Base-by-base conservation (phyloP, 352 stramenopile species). In the Globisporangium acanthophoron region DNA sequence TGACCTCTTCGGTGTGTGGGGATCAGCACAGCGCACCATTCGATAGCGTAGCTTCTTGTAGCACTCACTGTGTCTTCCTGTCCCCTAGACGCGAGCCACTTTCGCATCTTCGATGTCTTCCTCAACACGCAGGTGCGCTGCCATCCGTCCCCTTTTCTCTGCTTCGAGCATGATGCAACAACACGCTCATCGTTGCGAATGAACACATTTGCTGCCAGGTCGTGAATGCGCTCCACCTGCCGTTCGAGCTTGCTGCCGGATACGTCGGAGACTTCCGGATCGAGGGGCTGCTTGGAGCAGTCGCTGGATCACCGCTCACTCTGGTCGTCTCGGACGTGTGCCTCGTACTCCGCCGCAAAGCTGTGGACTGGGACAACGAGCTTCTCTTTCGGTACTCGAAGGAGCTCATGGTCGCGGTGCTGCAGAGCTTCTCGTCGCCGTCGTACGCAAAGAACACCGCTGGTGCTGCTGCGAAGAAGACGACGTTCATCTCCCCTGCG, bases 231-330 rank as follows among this genome's bases (percentile, higher is more conserved):
- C 61, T 90, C 31, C 74, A 88, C 37, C 58, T 88, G 29, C 82
- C 82, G 29, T 87, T 90, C 37, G 71, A 87, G 54, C 54, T 92
- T 61, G 67, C 76, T 24, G 80, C 69, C 9, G 78, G 72, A 1
- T 90, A 90, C 66, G 61, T 92, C 50, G 76, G 78, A n/a, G 66
- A 90, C 43, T 58, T 85, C 54, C 80, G 76, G 37, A 58, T 90
- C 37, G 78, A 92, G 50, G 83, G 80, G 0, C 60, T 88, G 3
- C 35, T 88, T 5, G 82, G 77, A 5, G 77, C 76, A 2, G 72
- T 88, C 16, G 69, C 76, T 13, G 81, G 81, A 0, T 81, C 73
- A 53, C 75, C 81, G 13, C 67, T 89, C 3, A 73, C 71, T 33
- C 70, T 88, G 31, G 68, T 51, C 13, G 52, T 89, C 31, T 72